A percentile compares a stretch with the other conserved stretches of the same genome.
Conservation (phyloP, 1,284 basidiomycete species). For the Pseudozyma hubeiensis region DNA sequence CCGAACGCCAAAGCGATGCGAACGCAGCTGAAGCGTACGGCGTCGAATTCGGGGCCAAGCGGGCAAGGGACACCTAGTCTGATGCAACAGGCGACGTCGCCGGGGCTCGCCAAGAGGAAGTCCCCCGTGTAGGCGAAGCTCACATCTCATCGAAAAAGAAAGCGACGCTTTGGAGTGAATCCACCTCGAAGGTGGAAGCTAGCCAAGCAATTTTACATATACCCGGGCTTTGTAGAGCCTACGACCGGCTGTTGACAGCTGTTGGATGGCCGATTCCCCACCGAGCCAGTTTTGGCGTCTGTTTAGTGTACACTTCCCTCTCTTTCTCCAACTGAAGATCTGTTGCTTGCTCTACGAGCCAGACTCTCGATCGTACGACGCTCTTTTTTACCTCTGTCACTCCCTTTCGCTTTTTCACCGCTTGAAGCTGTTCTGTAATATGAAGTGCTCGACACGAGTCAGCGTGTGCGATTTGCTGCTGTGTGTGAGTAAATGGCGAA, state of each 20-base stretch:
- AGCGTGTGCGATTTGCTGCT: too few relatives aligned
- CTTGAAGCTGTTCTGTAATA: too few relatives aligned
- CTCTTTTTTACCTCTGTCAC: too few relatives aligned
- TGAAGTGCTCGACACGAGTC: too few relatives aligned
- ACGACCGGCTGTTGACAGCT: slow-evolving; percentile 2
- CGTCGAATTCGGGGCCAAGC: slow-evolving; percentile 50
- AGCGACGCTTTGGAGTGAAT: too few relatives aligned
- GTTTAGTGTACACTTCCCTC: too few relatives aligned
- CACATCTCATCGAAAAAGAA: background rate
- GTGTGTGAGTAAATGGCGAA: too few relatives aligned
- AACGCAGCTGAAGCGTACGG: slow-evolving; percentile 57
- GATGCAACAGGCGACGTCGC: slow-evolving; percentile 40
- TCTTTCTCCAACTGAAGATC: too few relatives aligned
- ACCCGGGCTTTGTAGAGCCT: slow-evolving; percentile 10
- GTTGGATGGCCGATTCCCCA: background rate
- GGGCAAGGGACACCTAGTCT: slow-evolving; percentile 38
- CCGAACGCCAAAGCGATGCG: slow-evolving; percentile 58
- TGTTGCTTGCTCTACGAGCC: too few relatives aligned
- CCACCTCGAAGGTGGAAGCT: background rate
- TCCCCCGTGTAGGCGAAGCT: slow-evolving; percentile 20
- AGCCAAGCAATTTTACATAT: background rate
- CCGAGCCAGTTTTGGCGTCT: too few relatives aligned
- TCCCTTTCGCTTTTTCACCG: too few relatives aligned
- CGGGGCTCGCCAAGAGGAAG: slow-evolving; percentile 44
- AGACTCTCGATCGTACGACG: too few relatives aligned